These are phyloP conservation scores for Candida andamanensis DNA, from an alignment of 805 yeast species.

Conservation along the genomic window DNA sequence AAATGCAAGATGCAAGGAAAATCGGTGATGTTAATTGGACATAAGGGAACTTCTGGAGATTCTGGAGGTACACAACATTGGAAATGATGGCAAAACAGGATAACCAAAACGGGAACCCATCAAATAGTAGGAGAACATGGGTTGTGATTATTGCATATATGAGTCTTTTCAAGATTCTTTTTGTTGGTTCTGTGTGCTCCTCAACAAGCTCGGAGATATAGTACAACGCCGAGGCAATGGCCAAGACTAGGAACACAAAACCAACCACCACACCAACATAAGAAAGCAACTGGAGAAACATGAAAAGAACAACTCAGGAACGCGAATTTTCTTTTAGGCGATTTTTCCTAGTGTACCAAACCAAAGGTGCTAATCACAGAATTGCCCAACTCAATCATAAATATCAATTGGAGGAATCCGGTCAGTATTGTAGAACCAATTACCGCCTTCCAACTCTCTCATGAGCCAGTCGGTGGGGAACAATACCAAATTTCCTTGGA, in stretches of 20 bases:
- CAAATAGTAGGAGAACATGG: slow-evolving; percentile 59
- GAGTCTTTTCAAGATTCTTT: slow-evolving; percentile 55
- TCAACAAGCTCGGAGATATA: slow-evolving; percentile 90
- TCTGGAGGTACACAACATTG: slow-evolving; percentile 69
- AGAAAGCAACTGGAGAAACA: slow-evolving; percentile 38
- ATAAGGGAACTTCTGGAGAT: slow-evolving; percentile 77
- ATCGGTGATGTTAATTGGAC: slow-evolving; percentile 67
- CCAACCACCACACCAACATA: slow-evolving; percentile 35
- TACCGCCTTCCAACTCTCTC: slow-evolving; percentile 81
- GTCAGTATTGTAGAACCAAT: slow-evolving; percentile 94
- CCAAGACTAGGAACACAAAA: slow-evolving; percentile 34
- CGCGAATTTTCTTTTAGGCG: neutral
- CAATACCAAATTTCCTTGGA: slow-evolving; percentile 84
- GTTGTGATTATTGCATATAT: slow-evolving; percentile 58
- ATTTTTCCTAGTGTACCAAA: too few relatives aligned
- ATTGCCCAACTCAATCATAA: slow-evolving; percentile 69
- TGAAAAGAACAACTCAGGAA: too few relatives aligned
- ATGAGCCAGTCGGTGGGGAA: slow-evolving; percentile 91
- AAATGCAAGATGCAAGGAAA: slow-evolving; percentile 64
- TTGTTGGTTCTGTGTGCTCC: slow-evolving; percentile 85
- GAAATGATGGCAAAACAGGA: slow-evolving; percentile 65
- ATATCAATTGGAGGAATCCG: slow-evolving; percentile 94
- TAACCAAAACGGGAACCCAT: slow-evolving; percentile 71
- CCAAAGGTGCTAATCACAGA: too few relatives aligned
- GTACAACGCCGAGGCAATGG: slow-evolving; percentile 87